Evolutionary conservation across 495 filamentous ascomycete genomes (phyloP), one percentile per base, ranked within the genome.

Genomic region (Hypomontagnella monticulosa): DNA sequence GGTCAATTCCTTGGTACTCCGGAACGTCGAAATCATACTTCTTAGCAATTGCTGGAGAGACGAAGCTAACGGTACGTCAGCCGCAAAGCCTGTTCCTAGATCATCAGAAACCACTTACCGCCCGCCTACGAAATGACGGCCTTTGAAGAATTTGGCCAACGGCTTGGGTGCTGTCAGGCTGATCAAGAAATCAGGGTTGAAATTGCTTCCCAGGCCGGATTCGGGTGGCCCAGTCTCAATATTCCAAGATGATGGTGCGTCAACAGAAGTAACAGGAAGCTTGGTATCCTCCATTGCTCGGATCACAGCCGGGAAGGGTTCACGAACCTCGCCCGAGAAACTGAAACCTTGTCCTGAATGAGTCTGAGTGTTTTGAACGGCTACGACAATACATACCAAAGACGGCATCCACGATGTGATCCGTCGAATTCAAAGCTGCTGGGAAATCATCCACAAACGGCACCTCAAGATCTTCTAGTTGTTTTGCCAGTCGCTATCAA

Each of bases 121-220:
- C 15, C 93, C 93, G 0, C 95, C 95, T 41, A 98, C 71, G 72
- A 97, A 97, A 82, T 97, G 96, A 57, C 90, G 80, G 0, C 95
- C 95, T 68, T 78, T 82, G 73, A 95, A 98, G 69, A 84, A 86
- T 76, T 88, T 90, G 19, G 93, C 90, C 50, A 96, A 80, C n/a
- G 93, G 93, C 78, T 99, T 99, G 33, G 95, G 93, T 40, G 95
- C 96, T 48, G 96, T 97, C 74, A 99, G 79, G 70, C 91, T 96
- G 64, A 99, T 86, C 61, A 99, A 75, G 44, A 87, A 86, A 41
- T 80, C 76, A 19, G 95, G 95, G 73, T 89, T 84, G 70, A 96
- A 97, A 16, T 82, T 88, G 62, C 87, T 86, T 4, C 92, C 95
- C 0, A 92, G 87, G 0, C 94, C 95, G 1, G 84, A 81, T 53